Evolutionary conservation across 345 rosid genomes (phyloP).

Genomic region (Sonneratia alba): DNA sequence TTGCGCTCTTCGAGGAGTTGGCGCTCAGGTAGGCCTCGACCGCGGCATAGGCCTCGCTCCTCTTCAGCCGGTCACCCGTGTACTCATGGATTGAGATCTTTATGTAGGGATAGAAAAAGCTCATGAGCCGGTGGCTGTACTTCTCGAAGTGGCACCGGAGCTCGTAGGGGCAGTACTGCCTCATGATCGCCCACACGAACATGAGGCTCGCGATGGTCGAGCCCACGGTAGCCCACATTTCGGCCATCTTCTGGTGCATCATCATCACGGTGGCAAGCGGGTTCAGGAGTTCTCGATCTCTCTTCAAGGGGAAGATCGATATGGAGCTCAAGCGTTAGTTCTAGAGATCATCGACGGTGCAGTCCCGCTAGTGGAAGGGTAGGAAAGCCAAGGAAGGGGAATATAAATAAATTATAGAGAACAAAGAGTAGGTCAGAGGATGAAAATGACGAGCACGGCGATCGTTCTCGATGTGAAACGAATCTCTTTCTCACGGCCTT

Average conservation of each 20-base stretch:
- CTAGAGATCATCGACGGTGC: neutral
- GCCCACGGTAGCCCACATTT: conserved; percentile 51
- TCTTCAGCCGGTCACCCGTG: conserved; percentile 35
- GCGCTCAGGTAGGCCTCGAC: conserved; percentile 45
- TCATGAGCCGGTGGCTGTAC: conserved; percentile 20
- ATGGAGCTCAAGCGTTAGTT: neutral
- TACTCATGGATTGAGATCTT: conserved; percentile 40
- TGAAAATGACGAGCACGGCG: too few species aligned
- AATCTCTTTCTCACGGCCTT: too few species aligned
- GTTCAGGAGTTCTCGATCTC: neutral
- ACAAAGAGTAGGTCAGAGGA: conserved; percentile 1
- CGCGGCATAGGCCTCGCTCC: conserved; percentile 46
- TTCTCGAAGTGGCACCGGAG: conserved; percentile 33
- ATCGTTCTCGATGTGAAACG: too few species aligned
- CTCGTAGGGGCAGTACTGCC: conserved; percentile 48
- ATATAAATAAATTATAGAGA: neutral
- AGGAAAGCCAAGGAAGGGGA: neutral
- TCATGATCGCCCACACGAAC: conserved; percentile 46
- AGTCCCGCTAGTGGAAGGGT: conserved; percentile 8
- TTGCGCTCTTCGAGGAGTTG: conserved; percentile 32
- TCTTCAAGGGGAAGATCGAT: neutral
- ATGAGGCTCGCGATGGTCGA: conserved; percentile 46
- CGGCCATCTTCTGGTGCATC: conserved; percentile 27
- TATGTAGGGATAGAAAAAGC: conserved; percentile 34
- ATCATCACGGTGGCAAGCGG: neutral